Evolutionary conservation across 2,329 filamentous ascomycete species (phyloP).

Genomic region (Arthrobotrys musiformis): DNA sequence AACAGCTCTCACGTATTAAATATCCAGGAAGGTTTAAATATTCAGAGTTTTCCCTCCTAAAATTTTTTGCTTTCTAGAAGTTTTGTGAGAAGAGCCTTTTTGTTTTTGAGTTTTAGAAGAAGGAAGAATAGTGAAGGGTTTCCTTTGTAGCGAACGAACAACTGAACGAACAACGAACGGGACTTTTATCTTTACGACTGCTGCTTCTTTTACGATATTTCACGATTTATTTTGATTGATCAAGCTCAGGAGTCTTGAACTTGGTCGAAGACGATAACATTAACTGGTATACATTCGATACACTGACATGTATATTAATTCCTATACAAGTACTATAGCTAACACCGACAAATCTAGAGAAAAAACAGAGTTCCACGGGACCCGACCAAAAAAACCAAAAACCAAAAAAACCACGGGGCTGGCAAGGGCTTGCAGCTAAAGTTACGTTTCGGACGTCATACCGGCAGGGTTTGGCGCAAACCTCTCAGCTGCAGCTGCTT

Average conservation of each 20-base stretch:
- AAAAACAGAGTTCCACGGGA: neutral
- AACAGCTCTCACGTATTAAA: neutral
- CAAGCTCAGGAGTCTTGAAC: neutral
- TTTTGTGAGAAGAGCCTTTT: neutral
- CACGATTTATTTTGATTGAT: too few relatives aligned
- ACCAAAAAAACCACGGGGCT: constrained; percentile 18
- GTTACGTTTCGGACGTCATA: constrained; percentile 18
- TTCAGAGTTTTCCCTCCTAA: neutral
- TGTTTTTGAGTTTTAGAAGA: neutral
- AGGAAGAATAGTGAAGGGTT: neutral
- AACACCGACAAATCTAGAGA: neutral
- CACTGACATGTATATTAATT: too few relatives aligned
- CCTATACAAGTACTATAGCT: neutral
- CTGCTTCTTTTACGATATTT: constrained; percentile 1
- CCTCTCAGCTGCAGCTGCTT: neutral
- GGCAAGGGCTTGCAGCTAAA: constrained; percentile 6
- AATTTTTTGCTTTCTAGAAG: neutral
- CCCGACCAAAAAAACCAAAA: constrained; percentile 2
- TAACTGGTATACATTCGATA: neutral
- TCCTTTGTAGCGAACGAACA: constrained; percentile 4
- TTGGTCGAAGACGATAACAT: neutral
- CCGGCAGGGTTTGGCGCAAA: constrained; percentile 9
- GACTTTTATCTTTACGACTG: neutral
- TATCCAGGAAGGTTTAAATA: neutral
- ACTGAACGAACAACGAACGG: neutral